These are phyloP conservation scores for Hansenula lynferdii DNA, from an alignment of 1,139 yeast species.

Conservation along the genomic window DNA sequence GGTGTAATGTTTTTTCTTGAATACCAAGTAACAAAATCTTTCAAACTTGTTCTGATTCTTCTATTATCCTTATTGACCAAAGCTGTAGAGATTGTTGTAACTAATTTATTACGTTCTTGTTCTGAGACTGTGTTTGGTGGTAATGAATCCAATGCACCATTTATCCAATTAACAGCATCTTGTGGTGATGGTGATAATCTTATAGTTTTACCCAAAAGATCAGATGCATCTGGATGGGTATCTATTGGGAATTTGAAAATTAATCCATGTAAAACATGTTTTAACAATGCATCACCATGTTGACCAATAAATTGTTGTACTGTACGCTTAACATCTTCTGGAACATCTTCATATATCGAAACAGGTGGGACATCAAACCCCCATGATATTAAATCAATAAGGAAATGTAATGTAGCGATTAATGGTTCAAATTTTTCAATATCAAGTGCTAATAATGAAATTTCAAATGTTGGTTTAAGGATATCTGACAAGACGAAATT, in stretches of 20 bases:
- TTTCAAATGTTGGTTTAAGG: constrained; percentile 53
- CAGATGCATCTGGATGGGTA: constrained; percentile 70
- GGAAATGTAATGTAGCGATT: constrained; percentile 63
- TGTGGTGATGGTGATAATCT: constrained; percentile 38
- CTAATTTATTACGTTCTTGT: constrained; percentile 60
- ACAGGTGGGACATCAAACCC: constrained; percentile 79
- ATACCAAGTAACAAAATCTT: constrained; percentile 81
- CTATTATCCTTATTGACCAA: constrained; percentile 67
- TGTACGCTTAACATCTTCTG: constrained; percentile 45
- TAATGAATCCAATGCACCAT: constrained; percentile 46
- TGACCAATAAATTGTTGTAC: constrained; percentile 38
- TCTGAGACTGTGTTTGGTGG: constrained; percentile 56
- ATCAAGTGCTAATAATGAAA: constrained; percentile 52
- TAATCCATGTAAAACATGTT: constrained; percentile 57
- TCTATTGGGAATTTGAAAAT: constrained; percentile 71
- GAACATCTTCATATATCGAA: constrained; percentile 57
- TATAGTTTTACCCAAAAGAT: constrained; percentile 63
- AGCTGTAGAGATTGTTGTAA: constrained; percentile 53
- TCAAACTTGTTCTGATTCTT: constrained; percentile 62
- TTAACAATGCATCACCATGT: constrained; percentile 55
- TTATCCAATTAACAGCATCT: constrained; percentile 55
- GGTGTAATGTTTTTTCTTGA: constrained; percentile 69
- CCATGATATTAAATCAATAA: constrained; percentile 80
- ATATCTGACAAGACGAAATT: constrained; percentile 54
- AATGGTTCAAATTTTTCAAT: constrained; percentile 72